Conservation (phyloP, 176 grass and related monocot species). For the Puccinellia tenuiflora region DNA sequence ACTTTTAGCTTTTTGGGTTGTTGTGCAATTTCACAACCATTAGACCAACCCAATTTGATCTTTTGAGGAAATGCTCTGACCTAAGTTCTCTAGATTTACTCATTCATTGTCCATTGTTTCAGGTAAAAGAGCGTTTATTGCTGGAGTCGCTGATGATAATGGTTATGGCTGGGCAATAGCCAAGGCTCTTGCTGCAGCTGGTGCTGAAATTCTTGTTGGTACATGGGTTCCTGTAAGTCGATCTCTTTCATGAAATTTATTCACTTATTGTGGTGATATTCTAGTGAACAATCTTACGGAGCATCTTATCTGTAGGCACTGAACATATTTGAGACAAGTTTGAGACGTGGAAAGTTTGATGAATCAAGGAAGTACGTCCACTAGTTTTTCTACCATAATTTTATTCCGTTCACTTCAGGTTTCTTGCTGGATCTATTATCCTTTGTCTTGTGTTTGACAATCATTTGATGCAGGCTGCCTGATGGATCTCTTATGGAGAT, state of each 20-base stretch:
- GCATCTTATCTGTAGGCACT: slow-evolving; percentile 31
- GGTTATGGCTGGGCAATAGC: slow-evolving; percentile 99
- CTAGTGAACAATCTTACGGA: not conserved
- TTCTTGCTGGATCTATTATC: not conserved
- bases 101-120: not conserved
- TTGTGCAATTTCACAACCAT: not conserved
- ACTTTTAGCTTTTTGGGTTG: not conserved
- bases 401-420: not conserved
- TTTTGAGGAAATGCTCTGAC: not conserved
- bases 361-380: slow-evolving; percentile 22
- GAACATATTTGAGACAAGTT: slow-evolving; percentile 28
- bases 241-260: slow-evolving; percentile 3
- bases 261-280: not conserved
- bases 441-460: slow-evolving; percentile 8
- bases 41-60: not conserved
- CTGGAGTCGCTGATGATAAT: slow-evolving; percentile 98
- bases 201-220: slow-evolving; percentile 96
- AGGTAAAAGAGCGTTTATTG: slow-evolving; percentile 98
- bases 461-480: slow-evolving; percentile 50
- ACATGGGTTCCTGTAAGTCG: slow-evolving; percentile 92
- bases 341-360: slow-evolving; percentile 28
- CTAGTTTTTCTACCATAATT: slow-evolving; percentile 1
- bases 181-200: slow-evolving; percentile 92
- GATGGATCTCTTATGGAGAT: slow-evolving; percentile 98
- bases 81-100: not conserved